Evolutionary conservation across 1,284 basidiomycete species (phyloP).

Genomic region (Kwoniella shivajii): DNA sequence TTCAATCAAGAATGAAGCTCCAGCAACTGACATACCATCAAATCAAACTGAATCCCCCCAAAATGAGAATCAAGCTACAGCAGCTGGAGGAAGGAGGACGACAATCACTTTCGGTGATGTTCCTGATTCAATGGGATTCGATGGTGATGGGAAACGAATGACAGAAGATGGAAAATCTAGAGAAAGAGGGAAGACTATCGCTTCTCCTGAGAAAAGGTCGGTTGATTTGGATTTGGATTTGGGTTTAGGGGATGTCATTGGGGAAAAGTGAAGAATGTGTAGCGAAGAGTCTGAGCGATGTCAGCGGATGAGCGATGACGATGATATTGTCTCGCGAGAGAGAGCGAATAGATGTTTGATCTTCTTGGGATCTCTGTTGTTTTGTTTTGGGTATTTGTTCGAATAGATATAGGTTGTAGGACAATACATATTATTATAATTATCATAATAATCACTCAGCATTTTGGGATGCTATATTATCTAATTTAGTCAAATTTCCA

Average conservation of each 20-base stretch:
- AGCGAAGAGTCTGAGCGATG: no score
- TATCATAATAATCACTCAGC: no score
- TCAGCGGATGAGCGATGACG: no score
- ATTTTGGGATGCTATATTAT: no score
- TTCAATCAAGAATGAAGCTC: neutral
- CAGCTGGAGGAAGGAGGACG: constrained; percentile 2
- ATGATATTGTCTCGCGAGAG: no score
- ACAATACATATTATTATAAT: no score
- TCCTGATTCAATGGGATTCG: neutral
- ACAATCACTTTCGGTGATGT: constrained; percentile 11
- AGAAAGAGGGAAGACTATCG: constrained; percentile 1
- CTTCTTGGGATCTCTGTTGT: no score
- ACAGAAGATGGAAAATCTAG: constrained; percentile 3
- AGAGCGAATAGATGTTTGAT: no score
- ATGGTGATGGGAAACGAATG: neutral
- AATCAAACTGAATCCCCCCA: constrained; percentile 7
- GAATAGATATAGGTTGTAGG: no score
- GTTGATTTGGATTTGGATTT: neutral
- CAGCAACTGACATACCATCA: neutral
- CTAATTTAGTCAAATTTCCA: no score
- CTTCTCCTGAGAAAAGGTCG: constrained; percentile 1
- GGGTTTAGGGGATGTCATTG: neutral
- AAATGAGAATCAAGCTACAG: neutral
- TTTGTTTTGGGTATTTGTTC: no score
- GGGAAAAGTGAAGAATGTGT: no score